Percentiles rank a stretch among this genome's conserved stretches.
Conservation (phyloP, 2,329 filamentous ascomycete genomes). For the Fusarium zealandicum region DNA sequence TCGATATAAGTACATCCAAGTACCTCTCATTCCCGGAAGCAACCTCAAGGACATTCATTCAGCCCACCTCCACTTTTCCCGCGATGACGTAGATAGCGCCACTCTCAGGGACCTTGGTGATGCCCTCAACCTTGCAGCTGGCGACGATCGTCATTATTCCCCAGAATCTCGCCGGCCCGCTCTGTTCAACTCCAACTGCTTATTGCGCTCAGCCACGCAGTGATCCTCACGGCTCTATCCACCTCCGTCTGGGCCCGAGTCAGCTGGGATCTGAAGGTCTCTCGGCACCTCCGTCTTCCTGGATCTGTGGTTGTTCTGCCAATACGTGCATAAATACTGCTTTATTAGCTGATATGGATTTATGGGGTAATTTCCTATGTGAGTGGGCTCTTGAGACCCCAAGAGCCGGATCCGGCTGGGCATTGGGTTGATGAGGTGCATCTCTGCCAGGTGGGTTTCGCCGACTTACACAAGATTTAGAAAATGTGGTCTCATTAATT, state of each 20-base stretch:
- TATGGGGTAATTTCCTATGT: background rate
- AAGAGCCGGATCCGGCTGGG: conserved; percentile 14
- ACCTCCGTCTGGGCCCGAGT: conserved; percentile 7
- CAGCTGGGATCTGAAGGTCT: conserved; percentile 13
- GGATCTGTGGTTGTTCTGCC: conserved; percentile 29
- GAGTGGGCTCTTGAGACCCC: background rate
- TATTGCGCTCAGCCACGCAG: conserved; percentile 2
- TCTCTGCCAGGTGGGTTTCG: no score
- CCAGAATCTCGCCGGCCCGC: background rate
- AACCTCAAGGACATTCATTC: background rate
- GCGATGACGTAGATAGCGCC: conserved; percentile 32
- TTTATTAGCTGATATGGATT: background rate
- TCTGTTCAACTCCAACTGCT: conserved; percentile 6
- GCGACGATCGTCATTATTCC: conserved; percentile 29
- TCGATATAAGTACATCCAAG: conserved; percentile 1
- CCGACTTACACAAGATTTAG: no score
- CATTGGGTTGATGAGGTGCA: conserved; percentile 4
- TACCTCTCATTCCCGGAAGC: background rate
- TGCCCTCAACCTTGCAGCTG: conserved; percentile 26
- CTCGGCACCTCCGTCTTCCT: conserved; percentile 30
- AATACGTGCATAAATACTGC: background rate
- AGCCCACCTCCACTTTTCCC: conserved; percentile 16
- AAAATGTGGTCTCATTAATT: no score
- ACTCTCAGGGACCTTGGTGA: conserved; percentile 17
- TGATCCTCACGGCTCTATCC: background rate